phyloP scores from a whole-genome alignment of 2,329 filamentous ascomycete species.

The Penicillium sp. region DNA sequence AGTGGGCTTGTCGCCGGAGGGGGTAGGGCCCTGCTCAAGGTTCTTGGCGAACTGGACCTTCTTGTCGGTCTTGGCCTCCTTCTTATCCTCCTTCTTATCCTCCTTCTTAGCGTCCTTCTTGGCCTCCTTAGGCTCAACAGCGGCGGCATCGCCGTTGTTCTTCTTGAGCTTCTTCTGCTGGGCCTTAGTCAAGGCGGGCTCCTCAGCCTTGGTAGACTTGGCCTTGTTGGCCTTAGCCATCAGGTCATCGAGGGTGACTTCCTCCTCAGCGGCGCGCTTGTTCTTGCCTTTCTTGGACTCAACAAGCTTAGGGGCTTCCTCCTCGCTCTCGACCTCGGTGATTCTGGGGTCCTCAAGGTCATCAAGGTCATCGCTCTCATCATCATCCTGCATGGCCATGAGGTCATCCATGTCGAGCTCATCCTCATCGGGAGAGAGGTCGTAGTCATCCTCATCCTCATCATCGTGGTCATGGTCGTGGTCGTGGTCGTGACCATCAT shows the following conservation, averaged over 20 bases:
- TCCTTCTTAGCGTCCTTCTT: constrained; percentile 56
- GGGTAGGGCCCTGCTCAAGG: constrained; percentile 92
- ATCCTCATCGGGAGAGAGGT: constrained; percentile 75
- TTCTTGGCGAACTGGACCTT: constrained; percentile 99
- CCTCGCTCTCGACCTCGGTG: constrained; percentile 77
- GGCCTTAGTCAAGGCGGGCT: constrained; percentile 83
- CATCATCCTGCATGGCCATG: constrained; percentile 48
- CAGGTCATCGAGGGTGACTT: constrained; percentile 72
- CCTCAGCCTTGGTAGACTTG: constrained; percentile 58
- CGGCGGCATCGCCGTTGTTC: constrained; percentile 87
- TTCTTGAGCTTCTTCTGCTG: constrained; percentile 98
- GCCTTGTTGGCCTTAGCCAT: constrained; percentile 70
- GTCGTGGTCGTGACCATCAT: constrained; percentile 50
- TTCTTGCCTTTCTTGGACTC: constrained; percentile 70
- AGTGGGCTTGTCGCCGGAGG: constrained; percentile 59
- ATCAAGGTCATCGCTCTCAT: constrained; percentile 75
- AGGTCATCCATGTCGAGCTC: constrained; percentile 64
- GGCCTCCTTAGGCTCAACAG: constrained; percentile 57
- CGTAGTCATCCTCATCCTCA: constrained; percentile 71
- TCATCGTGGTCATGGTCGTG: constrained; percentile 55
- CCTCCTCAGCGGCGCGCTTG: constrained; percentile 82
- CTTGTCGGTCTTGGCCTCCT: constrained; percentile 68
- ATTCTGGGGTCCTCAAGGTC: constrained; percentile 76
- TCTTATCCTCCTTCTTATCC: constrained; percentile 70
- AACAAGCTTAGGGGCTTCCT: constrained; percentile 62